Evolutionary conservation across 352 stramenopile species (phyloP), one percentile per base, ranked within the genome.

Genomic region (Globisporangium apiculatum): DNA sequence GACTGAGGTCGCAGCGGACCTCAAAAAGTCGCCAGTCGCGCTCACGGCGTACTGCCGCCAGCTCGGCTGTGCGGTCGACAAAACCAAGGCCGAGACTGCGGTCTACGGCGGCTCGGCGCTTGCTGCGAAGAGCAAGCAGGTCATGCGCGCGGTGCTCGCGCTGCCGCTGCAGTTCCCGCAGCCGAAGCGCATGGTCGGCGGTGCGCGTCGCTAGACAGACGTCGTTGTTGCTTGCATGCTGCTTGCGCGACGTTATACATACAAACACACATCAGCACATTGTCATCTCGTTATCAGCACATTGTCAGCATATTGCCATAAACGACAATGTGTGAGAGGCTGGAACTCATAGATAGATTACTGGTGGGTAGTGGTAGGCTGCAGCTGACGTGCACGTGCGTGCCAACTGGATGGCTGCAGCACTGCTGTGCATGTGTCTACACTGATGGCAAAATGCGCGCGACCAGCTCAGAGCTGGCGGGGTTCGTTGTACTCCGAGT

Each of bases 161-260:
- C 69, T 94, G 62, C 84, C 84, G 56, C 71, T 94, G 38, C 79
- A 87, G 55, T 94, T 94, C 60, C 84, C 84, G 43, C 55, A 68
- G 45, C 69, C 71, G 17, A 94, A 91, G 58, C 79, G 80, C 53
- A 76, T 79, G 24, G 76, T 67, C n/a, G 67, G 53, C 5, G 14
- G 53, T 7, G 14, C 15, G 5, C 57, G 62, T 50, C 62, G 62
- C 50, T 68, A 66, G 54, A 43, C 40, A 24, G 45, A 24, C 45
- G 0, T 11, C n/a, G 42, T n/a, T 5, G 12, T 47, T 47, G 42
- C 42, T 47, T 47, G 7, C 42, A 8, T 8, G 7, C 12, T 47
- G 3, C 42, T 47, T 47, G 42, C 42, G 24, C 24, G 24, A 31
- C 24, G 24, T 31, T 31, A 31, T 31, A 31, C 24, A 31, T 31